Evolutionary conservation across 805 yeast genomes (phyloP).

Genomic region (Saccharomyces eubayanus): DNA sequence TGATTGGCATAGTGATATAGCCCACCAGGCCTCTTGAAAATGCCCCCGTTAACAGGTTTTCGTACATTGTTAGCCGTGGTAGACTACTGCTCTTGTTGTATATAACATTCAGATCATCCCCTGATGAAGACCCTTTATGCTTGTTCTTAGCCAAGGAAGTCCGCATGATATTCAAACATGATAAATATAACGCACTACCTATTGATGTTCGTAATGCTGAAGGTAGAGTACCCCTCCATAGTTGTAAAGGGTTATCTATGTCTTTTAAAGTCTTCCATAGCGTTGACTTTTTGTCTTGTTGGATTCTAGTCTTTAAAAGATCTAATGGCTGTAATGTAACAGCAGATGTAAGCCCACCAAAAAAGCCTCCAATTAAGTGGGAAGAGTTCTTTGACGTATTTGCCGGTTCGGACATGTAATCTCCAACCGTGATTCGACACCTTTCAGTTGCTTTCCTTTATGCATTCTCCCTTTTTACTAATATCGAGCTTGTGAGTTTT

Average conservation of each 20-base stretch:
- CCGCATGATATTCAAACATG: slow-evolving; percentile 60
- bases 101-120: not conserved
- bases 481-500: not conserved
- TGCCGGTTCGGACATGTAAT: not conserved
- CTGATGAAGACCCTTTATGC: not conserved
- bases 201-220: slow-evolving; percentile 82
- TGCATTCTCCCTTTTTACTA: not conserved
- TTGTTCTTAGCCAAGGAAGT: slow-evolving; percentile 30
- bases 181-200: slow-evolving; percentile 81
- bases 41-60: slow-evolving; percentile 71
- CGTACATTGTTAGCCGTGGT: slow-evolving; percentile 63
- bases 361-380: slow-evolving; percentile 73
- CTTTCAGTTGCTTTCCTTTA: not conserved
- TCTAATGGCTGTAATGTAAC: slow-evolving; percentile 82
- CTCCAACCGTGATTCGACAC: not conserved
- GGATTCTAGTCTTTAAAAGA: slow-evolving; percentile 77
- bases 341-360: slow-evolving; percentile 78
- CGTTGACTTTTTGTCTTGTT: slow-evolving; percentile 41
- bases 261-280: slow-evolving; percentile 31
- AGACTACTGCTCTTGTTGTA: slow-evolving; percentile 35
- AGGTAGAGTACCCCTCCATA: slow-evolving; percentile 94
- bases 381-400: slow-evolving; percentile 15
- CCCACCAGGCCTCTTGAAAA: slow-evolving; percentile 77
- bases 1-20: slow-evolving; percentile 85
- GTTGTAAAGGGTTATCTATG: slow-evolving; percentile 35